These are phyloP conservation scores for Solanum ahanhuiri DNA, from an alignment of 257 asterid species.

Conservation along the genomic window DNA sequence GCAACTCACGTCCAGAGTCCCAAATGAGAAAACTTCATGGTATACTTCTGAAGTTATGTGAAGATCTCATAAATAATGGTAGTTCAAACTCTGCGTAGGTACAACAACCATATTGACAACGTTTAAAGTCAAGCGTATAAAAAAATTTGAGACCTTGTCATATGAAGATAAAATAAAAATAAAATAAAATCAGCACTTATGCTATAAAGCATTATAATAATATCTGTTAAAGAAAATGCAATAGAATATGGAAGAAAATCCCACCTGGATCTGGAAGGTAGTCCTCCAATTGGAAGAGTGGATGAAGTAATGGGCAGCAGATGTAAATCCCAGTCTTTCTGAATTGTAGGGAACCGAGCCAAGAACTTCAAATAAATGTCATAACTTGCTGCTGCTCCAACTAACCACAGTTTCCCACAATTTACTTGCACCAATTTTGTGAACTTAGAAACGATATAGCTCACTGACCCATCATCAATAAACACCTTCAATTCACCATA, in stretches of 20 bases:
- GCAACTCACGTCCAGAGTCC: neutral
- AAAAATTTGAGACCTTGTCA: constrained; percentile 1
- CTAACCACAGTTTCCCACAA: constrained; percentile 55
- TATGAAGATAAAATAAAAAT: constrained; percentile 1
- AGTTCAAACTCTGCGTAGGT: neutral
- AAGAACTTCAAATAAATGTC: constrained; percentile 44
- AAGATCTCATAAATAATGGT: neutral
- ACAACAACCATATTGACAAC: constrained; percentile 5
- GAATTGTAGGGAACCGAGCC: constrained; percentile 46
- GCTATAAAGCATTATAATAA: neutral
- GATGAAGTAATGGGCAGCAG: constrained; percentile 67
- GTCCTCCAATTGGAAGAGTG: constrained; percentile 32
- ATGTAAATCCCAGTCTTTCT: constrained; percentile 72
- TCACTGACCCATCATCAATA: constrained; percentile 36
- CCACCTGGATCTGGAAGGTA: constrained; percentile 45
- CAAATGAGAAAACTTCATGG: neutral
- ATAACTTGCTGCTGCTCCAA: constrained; percentile 50
- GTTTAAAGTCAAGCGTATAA: neutral
- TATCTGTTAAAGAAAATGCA: neutral
- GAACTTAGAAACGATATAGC: constrained; percentile 32
- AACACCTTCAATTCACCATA: constrained; percentile 63
- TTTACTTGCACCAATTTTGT: constrained; percentile 37
- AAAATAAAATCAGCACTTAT: neutral
- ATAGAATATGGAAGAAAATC: neutral
- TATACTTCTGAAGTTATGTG: neutral